A percentile compares a stretch with the other conserved stretches of the same genome.
These are phyloP conservation scores for Dovyalis caffra DNA, from an alignment of 345 rosid genomes.

Conservation along the genomic window DNA sequence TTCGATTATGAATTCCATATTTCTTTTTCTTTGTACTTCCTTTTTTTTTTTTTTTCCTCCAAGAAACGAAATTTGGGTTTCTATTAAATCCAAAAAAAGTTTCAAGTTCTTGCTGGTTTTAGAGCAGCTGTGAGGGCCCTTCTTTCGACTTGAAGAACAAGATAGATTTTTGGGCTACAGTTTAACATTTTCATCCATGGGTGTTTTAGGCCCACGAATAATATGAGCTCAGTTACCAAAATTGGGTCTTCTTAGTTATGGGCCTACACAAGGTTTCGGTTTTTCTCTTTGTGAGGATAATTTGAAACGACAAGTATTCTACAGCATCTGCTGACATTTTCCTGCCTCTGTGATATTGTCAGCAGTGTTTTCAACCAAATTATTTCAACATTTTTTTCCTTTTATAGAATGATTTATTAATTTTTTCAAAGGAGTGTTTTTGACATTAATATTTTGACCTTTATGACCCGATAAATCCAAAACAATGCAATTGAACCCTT, in stretches of 20 bases:
- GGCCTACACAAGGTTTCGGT: neutral
- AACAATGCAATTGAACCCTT: no score
- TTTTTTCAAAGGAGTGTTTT: no score
- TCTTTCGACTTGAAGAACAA: conserved; percentile 24
- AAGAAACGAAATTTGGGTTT: neutral
- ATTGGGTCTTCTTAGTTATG: neutral
- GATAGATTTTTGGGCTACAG: conserved; percentile 16
- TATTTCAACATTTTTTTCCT: no score
- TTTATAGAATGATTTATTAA: no score
- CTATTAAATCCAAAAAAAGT: neutral
- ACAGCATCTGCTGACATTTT: neutral
- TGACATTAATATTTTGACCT: no score
- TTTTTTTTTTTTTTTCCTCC: neutral
- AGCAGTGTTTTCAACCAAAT: neutral
- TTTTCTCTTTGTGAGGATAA: neutral
- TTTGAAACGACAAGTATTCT: neutral
- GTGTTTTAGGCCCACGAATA: neutral
- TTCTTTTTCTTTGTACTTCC: no score
- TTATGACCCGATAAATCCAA: no score
- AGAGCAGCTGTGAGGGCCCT: no score
- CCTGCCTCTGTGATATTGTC: neutral
- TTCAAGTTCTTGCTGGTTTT: neutral
- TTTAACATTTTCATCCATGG: neutral
- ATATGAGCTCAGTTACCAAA: neutral
- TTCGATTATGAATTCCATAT: conserved; percentile 73